Percentiles rank a stretch among this genome's conserved stretches.
Evolutionary conservation across 2,329 filamentous ascomycete genomes (phyloP).

Genomic region (Fusarium sulawesiense): DNA sequence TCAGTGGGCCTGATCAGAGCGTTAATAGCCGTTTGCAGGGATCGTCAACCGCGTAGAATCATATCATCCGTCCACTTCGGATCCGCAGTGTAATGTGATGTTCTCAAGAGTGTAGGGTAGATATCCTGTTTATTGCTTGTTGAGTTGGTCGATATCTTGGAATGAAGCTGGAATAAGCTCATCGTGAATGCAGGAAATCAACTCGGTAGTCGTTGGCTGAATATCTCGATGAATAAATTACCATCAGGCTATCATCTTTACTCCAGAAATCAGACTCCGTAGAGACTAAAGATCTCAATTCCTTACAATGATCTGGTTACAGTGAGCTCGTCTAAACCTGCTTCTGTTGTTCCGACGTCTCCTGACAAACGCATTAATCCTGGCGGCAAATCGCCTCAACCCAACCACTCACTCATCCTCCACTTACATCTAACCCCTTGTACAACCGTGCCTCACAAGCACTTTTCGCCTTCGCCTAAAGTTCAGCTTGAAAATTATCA

Average conservation of each 20-base stretch:
- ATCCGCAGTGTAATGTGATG: too few species aligned
- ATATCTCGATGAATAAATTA: too few species aligned
- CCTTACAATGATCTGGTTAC: rapidly evolving
- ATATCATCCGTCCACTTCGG: not conserved
- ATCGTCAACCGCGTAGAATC: not conserved
- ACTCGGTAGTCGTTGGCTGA: not conserved
- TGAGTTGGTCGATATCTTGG: too few species aligned
- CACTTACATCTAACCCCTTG: not conserved
- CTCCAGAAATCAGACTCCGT: too few species aligned
- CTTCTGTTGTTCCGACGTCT: rapidly evolving
- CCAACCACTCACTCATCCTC: not conserved
- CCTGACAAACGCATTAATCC: not conserved
- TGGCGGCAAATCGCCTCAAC: not conserved
- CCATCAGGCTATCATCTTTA: too few species aligned
- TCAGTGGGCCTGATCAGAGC: not conserved
- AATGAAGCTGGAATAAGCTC: not conserved
- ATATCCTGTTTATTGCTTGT: not conserved
- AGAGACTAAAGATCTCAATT: too few species aligned
- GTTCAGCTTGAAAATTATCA: not conserved
- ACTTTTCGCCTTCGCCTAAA: not conserved
- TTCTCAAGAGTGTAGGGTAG: not conserved
- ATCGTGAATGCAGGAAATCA: not conserved
- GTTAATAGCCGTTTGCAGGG: not conserved
- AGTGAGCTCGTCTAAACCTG: not conserved
- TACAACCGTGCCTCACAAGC: not conserved